Percentiles rank a stretch among this genome's conserved stretches.
These are phyloP conservation scores for Ilex asprella DNA, from an alignment of 257 asterid species.

Conservation along the genomic window DNA sequence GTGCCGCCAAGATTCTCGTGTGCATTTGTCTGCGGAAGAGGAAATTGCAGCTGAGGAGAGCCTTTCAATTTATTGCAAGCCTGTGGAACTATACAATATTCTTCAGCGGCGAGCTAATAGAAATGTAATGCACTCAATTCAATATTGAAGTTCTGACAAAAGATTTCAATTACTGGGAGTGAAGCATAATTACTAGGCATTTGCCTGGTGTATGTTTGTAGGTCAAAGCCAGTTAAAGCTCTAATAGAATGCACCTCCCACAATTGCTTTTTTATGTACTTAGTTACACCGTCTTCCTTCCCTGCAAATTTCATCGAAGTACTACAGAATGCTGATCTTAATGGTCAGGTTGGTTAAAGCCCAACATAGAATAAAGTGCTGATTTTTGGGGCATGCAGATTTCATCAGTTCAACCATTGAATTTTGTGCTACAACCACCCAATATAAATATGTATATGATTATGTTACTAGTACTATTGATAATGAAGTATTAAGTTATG, in stretches of 20 bases:
- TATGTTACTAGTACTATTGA: not conserved
- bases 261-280: not conserved
- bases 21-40: constrained; percentile 83
- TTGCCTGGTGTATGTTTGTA: not conserved
- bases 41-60: constrained; percentile 94
- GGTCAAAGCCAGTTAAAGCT: not conserved
- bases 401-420: not conserved
- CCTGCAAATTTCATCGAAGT: not conserved
- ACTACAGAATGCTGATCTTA: not conserved
- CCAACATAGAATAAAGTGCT: not conserved
- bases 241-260: not conserved
- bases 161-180: not conserved
- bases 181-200: not conserved
- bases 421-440: not conserved
- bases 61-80: constrained; percentile 88
- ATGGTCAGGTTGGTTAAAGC: not conserved
- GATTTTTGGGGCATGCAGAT: not conserved
- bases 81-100: constrained; percentile 89
- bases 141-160: not conserved
- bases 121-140: constrained; percentile 43
- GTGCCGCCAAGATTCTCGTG: constrained; percentile 92
- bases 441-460: too few species aligned
- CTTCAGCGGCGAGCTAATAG: constrained; percentile 83
- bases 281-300: not conserved
- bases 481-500: not conserved